Evolutionary conservation across 1,139 yeast genomes (phyloP), one percentile per base, ranked within the genome.

Genomic region (Hemisphaericaspora lyxosophila): DNA sequence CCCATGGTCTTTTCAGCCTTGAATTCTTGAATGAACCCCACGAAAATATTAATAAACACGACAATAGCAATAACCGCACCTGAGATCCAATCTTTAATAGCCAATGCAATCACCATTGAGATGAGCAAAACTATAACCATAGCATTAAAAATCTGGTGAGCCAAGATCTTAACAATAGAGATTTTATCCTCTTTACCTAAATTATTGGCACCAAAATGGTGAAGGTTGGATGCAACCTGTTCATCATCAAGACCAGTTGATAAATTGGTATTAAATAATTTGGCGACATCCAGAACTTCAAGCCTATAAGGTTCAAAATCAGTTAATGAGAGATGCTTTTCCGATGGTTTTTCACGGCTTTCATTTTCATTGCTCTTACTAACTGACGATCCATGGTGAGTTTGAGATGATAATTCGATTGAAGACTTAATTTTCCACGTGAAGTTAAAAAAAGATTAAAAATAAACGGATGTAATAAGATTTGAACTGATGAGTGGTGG

Each of bases 1-100:
- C 84, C 87, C 89, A 85, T 85, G 1, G 94, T 85, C 57, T 82
- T 78, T 50, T 85, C 92, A 2, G 94, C 94, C 44, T 78, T 78
- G 48, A 70, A 67, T 55, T 83, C 89, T 58, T 85, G 94, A 46
- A 78, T 60, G 39, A 82, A 77, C 2, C 94, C 95, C 34, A 85
- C 84, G 19, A 64, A 62, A 34, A 85, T 80, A 55, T 85, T 85
- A 45, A 85, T 70, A 30, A 63, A 62, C 24, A 85, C 81, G 20
- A 85, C 92, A 38, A 78, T 82, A 1, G 79, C 82, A 55, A 85
- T 82, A 23, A 85, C 94, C 38, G 94, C 94, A 38, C 90, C 94
- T 4, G 89, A 81, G 42, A 85, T 85, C 84, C 87, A 85, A 60
- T 85, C 94, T 41, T 68, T 69, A 48, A 85, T 82, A 12, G 86